Conservation (phyloP, 1,139 yeast species). For the Suhomyces terraborum region DNA sequence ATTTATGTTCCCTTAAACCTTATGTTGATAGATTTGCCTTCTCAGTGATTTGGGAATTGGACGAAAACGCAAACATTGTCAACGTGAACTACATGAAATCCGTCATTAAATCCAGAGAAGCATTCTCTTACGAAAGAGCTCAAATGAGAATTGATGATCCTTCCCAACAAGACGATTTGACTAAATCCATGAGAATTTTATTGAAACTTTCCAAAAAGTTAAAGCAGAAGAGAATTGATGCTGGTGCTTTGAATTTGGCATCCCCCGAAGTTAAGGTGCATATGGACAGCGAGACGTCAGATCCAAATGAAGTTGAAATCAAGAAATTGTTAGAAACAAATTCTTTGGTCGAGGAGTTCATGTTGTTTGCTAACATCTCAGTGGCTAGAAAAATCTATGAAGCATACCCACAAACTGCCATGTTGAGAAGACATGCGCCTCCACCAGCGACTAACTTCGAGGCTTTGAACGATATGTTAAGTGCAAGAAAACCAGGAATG, state of each 20-base stretch:
- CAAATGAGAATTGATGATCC: slow-evolving; percentile 86
- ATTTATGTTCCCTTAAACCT: slow-evolving; percentile 92
- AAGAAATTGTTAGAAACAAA: slow-evolving; percentile 87
- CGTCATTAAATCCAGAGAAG: slow-evolving; percentile 87
- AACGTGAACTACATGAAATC: slow-evolving; percentile 82
- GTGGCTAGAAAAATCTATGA: slow-evolving; percentile 93
- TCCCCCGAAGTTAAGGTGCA: slow-evolving; percentile 98
- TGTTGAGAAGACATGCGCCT: slow-evolving; percentile 94
- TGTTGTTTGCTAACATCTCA: slow-evolving; percentile 95
- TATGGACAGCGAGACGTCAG: slow-evolving; percentile 95
- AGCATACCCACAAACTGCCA: slow-evolving; percentile 96
- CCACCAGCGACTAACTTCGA: slow-evolving; percentile 97
- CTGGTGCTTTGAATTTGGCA: slow-evolving; percentile 95
- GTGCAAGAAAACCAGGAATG: slow-evolving; percentile 76
- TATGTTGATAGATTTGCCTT: slow-evolving; percentile 96
- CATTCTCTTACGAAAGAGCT: slow-evolving; percentile 93
- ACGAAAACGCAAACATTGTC: slow-evolving; percentile 83
- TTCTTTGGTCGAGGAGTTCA: slow-evolving; percentile 95
- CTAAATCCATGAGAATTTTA: slow-evolving; percentile 85
- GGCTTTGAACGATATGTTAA: slow-evolving; percentile 80
- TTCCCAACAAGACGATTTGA: slow-evolving; percentile 77
- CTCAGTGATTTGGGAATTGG: slow-evolving; percentile 94
- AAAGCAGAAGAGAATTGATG: slow-evolving; percentile 82
- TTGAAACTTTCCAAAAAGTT: slow-evolving; percentile 76
- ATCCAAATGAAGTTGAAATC: slow-evolving; percentile 94